Evolutionary conservation across 2,329 filamentous ascomycete genomes (phyloP).

Genomic region (Elsinoe ampelina): DNA sequence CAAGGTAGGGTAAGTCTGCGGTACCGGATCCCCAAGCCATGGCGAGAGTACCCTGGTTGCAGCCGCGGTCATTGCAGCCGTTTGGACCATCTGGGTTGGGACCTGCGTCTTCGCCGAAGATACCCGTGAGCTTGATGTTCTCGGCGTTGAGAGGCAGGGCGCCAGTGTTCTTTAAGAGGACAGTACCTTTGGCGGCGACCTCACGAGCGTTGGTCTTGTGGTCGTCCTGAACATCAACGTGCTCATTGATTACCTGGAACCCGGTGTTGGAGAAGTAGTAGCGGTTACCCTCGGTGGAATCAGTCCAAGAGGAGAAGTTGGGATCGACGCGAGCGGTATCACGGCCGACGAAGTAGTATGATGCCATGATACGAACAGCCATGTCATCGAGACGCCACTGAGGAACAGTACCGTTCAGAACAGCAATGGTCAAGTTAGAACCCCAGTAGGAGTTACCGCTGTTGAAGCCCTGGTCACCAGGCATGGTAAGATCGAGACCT

Average conservation of each 20-base stretch:
- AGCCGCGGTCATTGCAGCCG: constrained; percentile 61
- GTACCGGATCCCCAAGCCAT: constrained; percentile 50
- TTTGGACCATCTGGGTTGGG: constrained; percentile 68
- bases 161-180: constrained; percentile 79
- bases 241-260: constrained; percentile 61
- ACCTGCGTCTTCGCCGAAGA: constrained; percentile 77
- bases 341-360: constrained; percentile 55
- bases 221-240: constrained; percentile 71
- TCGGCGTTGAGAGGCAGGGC: constrained; percentile 64
- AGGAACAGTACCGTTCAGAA: constrained; percentile 82
- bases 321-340: constrained; percentile 45
- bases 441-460: constrained; percentile 70
- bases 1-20: constrained; percentile 56
- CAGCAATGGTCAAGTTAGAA: constrained; percentile 73
- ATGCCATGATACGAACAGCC: constrained; percentile 68
- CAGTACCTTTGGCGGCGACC: constrained; percentile 68
- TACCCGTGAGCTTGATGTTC: constrained; percentile 59
- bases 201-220: constrained; percentile 67
- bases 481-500: constrained; percentile 83
- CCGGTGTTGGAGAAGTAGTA: constrained; percentile 55
- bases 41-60: constrained; percentile 52
- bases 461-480: constrained; percentile 70
- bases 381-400: constrained; percentile 84
- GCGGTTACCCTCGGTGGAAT: constrained; percentile 61
- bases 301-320: constrained; percentile 85